Evolutionary conservation across 306 rosid species (phyloP).

Genomic region (Casuarina equisetifolia): DNA sequence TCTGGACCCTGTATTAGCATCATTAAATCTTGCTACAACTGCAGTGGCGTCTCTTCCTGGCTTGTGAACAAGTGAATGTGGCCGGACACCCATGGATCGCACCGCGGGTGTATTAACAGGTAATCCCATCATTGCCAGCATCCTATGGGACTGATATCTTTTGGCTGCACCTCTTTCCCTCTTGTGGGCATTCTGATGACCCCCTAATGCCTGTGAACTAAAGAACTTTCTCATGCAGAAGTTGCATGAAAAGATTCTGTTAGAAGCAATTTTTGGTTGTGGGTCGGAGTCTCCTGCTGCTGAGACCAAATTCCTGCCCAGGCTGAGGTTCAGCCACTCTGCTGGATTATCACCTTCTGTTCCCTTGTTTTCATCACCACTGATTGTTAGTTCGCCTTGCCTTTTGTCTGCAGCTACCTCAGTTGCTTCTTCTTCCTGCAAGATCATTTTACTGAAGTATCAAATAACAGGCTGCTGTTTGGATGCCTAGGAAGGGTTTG

Average conservation of each 20-base stretch:
- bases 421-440: constrained; percentile 35
- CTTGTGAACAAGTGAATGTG: constrained; percentile 80
- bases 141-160: constrained; percentile 77
- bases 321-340: constrained; percentile 83
- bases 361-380: constrained; percentile 30
- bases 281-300: constrained; percentile 46
- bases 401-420: constrained; percentile 31
- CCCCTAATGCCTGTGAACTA: constrained; percentile 95
- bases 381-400: constrained; percentile 24
- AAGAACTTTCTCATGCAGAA: constrained; percentile 92
- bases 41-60: constrained; percentile 53
- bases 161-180: constrained; percentile 93
- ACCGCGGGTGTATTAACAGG: constrained; percentile 40
- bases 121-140: constrained; percentile 65
- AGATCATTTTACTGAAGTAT: constrained; percentile 33
- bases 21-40: constrained; percentile 54
- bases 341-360: constrained; percentile 41
- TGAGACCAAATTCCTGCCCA: constrained; percentile 53
- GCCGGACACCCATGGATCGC: constrained; percentile 71
- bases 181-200: constrained; percentile 96
- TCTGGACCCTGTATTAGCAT: constrained; percentile 47
- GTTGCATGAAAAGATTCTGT: constrained; percentile 84
- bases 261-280: constrained; percentile 42
- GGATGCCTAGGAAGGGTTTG: constrained; percentile 26
- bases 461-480: constrained; percentile 13